phyloP scores from a whole-genome alignment of 495 filamentous ascomycete genomes.

The Trichoderma virens region DNA sequence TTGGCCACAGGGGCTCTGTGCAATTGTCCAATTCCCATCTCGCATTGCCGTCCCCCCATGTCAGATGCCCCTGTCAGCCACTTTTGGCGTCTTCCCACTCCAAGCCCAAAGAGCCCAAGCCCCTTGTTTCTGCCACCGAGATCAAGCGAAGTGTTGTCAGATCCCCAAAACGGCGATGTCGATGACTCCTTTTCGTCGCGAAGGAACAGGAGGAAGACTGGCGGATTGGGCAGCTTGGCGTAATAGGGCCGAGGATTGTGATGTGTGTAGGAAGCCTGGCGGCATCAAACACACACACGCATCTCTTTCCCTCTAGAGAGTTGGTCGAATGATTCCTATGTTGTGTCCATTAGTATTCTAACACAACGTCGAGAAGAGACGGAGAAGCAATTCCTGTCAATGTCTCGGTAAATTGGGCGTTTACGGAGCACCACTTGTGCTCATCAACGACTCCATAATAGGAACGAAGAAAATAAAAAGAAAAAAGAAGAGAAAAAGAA shows the following conservation, averaged over 20 bases:
- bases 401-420: too few relatives aligned
- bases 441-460: background rate
- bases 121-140: background rate
- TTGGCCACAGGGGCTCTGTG: background rate
- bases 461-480: background rate
- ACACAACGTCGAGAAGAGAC: too few relatives aligned
- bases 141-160: background rate
- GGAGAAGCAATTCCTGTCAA: too few relatives aligned
- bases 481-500: background rate
- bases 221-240: background rate
- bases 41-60: background rate
- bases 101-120: background rate
- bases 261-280: background rate
- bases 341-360: too few relatives aligned
- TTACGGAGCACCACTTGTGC: too few relatives aligned
- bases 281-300: background rate
- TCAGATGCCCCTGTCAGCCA: constrained; percentile 3
- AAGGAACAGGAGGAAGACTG: background rate
- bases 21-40: constrained; percentile 5
- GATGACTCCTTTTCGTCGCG: background rate
- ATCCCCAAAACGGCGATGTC: background rate
- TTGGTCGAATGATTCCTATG: background rate
- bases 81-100: background rate
- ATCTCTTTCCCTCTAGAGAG: background rate
- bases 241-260: background rate